These are phyloP conservation scores for Hibiscus trionum DNA, from an alignment of 345 rosid genomes.

Conservation along the genomic window DNA sequence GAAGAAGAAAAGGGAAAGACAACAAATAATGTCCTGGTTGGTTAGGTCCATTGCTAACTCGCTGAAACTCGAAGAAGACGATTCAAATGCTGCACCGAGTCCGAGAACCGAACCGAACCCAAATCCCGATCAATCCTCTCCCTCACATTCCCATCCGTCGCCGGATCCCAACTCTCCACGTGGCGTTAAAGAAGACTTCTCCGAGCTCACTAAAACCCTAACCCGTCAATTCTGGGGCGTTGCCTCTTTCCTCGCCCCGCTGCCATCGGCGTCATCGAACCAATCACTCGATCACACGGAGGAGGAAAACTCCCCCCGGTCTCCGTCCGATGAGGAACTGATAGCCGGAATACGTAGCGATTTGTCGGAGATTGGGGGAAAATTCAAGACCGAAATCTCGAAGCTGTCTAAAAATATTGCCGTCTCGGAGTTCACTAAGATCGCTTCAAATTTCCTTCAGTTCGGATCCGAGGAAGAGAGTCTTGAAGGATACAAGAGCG, in stretches of 20 bases:
- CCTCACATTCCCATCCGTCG: not conserved
- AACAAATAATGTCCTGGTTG: conserved; percentile 44
- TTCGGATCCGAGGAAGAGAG: conserved; percentile 42
- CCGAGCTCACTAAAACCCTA: conserved; percentile 71
- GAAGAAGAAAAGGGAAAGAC: not conserved
- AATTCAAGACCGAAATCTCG: conserved; percentile 55
- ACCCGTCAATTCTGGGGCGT: conserved; percentile 82
- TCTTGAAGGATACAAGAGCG: conserved; percentile 35
- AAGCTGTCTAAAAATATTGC: conserved; percentile 49
- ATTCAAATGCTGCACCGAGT: not conserved
- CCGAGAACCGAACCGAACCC: conserved; percentile 11
- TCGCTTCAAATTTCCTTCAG: conserved; percentile 50
- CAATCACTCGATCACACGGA: not conserved
- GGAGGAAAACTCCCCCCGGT: conserved; percentile 8
- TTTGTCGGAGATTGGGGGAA: conserved; percentile 63
- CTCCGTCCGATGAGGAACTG: conserved; percentile 27
- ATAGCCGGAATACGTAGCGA: conserved; percentile 58
- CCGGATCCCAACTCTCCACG: conserved; percentile 32
- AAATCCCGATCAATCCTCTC: conserved; percentile 7
- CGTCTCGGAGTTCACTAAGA: conserved; percentile 61
- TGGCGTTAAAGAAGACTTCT: conserved; percentile 79
- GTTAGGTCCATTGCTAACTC: conserved; percentile 62
- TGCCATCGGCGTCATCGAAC: conserved; percentile 24
- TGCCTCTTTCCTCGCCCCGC: conserved; percentile 88
- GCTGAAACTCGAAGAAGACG: conserved; percentile 38